These are phyloP conservation scores for Botrytis galanthina DNA, from an alignment of 2,329 filamentous ascomycete genomes.

Conservation along the genomic window DNA sequence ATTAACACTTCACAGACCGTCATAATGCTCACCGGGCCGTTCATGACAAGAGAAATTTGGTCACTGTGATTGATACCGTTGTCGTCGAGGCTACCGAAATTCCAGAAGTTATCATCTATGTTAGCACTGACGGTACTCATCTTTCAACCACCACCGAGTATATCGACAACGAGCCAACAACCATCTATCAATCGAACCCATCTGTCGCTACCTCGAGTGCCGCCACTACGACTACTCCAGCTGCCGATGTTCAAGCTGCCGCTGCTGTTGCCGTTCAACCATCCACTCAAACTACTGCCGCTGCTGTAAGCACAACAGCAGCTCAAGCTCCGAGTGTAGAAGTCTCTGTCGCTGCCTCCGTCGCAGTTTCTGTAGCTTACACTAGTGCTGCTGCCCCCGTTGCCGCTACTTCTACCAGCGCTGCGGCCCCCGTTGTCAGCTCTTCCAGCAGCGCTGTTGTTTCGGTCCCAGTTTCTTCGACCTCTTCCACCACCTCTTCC, in stretches of 20 bases:
- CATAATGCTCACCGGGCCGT: constrained; percentile 32
- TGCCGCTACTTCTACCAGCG: background rate
- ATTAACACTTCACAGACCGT: constrained; percentile 23
- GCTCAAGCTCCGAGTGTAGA: background rate
- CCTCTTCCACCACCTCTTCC: constrained; percentile 23
- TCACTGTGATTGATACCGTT: constrained; percentile 40
- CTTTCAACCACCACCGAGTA: constrained; percentile 43
- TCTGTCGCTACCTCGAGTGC: background rate
- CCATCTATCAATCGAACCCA: constrained; percentile 8
- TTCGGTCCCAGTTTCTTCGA: constrained; percentile 17
- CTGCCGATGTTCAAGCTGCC: background rate
- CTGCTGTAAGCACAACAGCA: background rate
- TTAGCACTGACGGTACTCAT: constrained; percentile 55
- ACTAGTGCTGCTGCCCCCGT: background rate
- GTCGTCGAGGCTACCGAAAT: constrained; percentile 41
- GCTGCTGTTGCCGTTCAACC: background rate
- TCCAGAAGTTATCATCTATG: constrained; percentile 57
- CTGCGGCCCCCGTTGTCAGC: background rate
- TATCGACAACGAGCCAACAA: constrained; percentile 16
- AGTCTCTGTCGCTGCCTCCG: background rate
- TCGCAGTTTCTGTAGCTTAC: background rate
- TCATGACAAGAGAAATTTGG: constrained; percentile 35
- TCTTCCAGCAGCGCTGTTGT: constrained; percentile 4
- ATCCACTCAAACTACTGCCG: background rate
- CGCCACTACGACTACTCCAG: background rate